A percentile compares a stretch with the other conserved stretches of the same genome.
Conservation (phyloP, 2,329 filamentous ascomycete species). For the Claviceps pazoutovae region DNA sequence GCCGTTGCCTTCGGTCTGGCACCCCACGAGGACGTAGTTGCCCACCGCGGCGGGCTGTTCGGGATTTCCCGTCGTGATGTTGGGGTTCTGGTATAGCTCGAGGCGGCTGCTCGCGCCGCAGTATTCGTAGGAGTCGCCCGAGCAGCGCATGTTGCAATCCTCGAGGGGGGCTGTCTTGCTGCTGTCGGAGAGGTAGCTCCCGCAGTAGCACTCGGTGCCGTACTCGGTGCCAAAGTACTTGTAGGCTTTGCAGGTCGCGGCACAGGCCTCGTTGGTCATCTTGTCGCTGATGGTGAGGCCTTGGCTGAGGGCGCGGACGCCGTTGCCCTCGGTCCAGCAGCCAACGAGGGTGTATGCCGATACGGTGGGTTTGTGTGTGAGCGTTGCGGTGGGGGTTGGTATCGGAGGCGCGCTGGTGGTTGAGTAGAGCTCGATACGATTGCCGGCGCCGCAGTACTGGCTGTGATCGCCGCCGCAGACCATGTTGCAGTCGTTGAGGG, state of each 20-base stretch:
- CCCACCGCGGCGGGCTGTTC: slow-evolving; percentile 19
- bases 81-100: slow-evolving; percentile 20
- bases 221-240: slow-evolving; percentile 29
- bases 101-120: slow-evolving; percentile 19
- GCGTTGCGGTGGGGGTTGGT: slow-evolving; percentile 16
- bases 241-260: slow-evolving; percentile 21
- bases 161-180: slow-evolving; percentile 14
- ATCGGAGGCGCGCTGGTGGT: slow-evolving; percentile 21
- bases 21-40: slow-evolving; percentile 20
- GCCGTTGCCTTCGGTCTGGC: slow-evolving; percentile 22
- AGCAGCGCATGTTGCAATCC: slow-evolving; percentile 23
- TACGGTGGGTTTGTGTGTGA: slow-evolving; percentile 12
- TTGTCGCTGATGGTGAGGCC: slow-evolving; percentile 11
- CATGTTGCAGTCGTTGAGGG: slow-evolving; percentile 23
- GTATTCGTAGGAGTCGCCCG: slow-evolving; percentile 18
- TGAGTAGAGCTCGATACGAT: slow-evolving; percentile 29
- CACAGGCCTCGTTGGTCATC: slow-evolving; percentile 22
- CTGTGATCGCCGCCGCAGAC: slow-evolving; percentile 26
- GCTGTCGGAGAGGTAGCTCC: slow-evolving; percentile 16
- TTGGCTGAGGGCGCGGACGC: slow-evolving; percentile 20
- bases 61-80: slow-evolving; percentile 13
- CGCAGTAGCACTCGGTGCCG: slow-evolving; percentile 25
- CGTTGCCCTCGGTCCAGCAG: slow-evolving; percentile 26
- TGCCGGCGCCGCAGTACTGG: slow-evolving; percentile 28
- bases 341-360: slow-evolving; percentile 21